Evolutionary conservation across 2,329 filamentous ascomycete species (phyloP).

Genomic region (Sporothrix inflata): DNA sequence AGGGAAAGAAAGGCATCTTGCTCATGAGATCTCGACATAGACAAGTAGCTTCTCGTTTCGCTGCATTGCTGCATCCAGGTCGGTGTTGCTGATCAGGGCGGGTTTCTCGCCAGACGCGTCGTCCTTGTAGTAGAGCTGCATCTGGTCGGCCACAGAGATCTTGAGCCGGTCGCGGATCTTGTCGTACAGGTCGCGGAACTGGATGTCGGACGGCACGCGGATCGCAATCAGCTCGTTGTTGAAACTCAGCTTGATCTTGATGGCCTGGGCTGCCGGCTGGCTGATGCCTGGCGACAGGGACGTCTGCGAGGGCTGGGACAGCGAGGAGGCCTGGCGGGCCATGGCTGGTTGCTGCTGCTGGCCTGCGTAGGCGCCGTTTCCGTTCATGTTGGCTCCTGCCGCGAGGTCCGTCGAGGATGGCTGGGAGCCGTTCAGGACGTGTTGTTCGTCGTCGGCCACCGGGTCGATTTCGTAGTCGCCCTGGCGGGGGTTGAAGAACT

Average conservation of each 20-base stretch:
- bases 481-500: slow-evolving; percentile 87
- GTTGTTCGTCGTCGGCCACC: slow-evolving; percentile 65
- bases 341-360: slow-evolving; percentile 44
- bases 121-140: slow-evolving; percentile 84
- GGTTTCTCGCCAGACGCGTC: slow-evolving; percentile 76
- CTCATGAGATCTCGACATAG: slow-evolving; percentile 62
- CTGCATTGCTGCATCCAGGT: slow-evolving; percentile 78
- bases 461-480: slow-evolving; percentile 93
- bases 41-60: slow-evolving; percentile 87
- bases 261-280: slow-evolving; percentile 52
- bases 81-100: slow-evolving; percentile 75
- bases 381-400: slow-evolving; percentile 64
- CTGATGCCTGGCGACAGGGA: slow-evolving; percentile 57
- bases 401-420: slow-evolving; percentile 56
- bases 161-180: slow-evolving; percentile 85
- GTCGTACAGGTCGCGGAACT: slow-evolving; percentile 75
- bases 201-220: slow-evolving; percentile 79
- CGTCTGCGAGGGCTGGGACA: slow-evolving; percentile 59
- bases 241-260: slow-evolving; percentile 96
- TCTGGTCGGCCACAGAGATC: slow-evolving; percentile 67
- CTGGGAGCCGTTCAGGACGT: slow-evolving; percentile 41
- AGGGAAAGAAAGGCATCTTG: not conserved
- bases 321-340: slow-evolving; percentile 51
- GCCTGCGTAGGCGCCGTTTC: slow-evolving; percentile 47
- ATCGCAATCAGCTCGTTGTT: slow-evolving; percentile 91